Evolutionary conservation across 2,329 filamentous ascomycete species (phyloP), one percentile per base, ranked within the genome.

Genomic region (Aspergillus viridinutans): DNA sequence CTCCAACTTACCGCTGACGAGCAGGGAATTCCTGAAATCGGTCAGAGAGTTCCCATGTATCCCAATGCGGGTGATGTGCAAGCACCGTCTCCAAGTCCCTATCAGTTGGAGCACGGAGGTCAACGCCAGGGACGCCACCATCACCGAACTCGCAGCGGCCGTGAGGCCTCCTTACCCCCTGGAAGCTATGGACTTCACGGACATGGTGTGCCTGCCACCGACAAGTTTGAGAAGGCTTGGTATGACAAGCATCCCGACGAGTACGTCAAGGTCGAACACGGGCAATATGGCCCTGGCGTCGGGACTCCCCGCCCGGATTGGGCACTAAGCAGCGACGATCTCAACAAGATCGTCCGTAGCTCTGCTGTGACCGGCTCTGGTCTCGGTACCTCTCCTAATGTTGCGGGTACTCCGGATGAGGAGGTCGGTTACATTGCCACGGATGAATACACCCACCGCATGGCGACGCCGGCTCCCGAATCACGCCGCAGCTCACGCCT

Each of bases 171-270:
- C 65, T 80, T 85, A 40, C 92, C 92, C 0, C 90, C 92, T 3
- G 93, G 91, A 57, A 96, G 92, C 77, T 97, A 97, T 69, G 92
- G 93, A 60, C 84, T 96, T 55, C 92, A 96, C 67, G 91, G 92
- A 48, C 93, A 97, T 69, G 92, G 91, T 53, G 80, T 90, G 26
- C 81, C 84, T 20, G 81, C 88, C 3, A 84, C 85, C 56, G 90
- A 95, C 75, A 90, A 88, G 70, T 90, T 97, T 43, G 91, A 96
- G 67, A 90, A 90, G 76, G 89, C 90, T 26, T 97, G 96, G 83
- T 95, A 94, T 69, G 85, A 91, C 67, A 97, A 94, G 76, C 92
- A 96, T 68, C 93, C 93, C 0, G 90, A 97, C 48, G 83, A 84
- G 63, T 80, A 88, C 29, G 81, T 84, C 55, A 85, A 88, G 70